phyloP scores from a whole-genome alignment of 371 early-diverging fungal species.

The Chytridium lagenaria region DNA sequence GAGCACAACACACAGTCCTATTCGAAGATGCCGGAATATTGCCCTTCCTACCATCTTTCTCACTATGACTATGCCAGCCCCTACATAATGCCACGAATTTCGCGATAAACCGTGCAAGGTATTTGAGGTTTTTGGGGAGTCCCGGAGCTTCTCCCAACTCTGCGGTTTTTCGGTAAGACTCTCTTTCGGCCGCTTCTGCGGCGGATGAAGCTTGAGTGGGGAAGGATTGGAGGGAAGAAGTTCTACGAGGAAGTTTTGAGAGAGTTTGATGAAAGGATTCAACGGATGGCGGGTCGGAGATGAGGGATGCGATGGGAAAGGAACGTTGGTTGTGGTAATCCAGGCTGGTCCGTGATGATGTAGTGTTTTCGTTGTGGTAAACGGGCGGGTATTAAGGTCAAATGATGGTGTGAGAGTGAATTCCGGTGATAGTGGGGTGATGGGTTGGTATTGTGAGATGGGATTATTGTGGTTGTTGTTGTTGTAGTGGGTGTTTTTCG shows the following conservation, averaged over 20 bases:
- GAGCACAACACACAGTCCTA: neutral
- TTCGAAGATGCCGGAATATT: neutral
- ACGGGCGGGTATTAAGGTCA: neutral
- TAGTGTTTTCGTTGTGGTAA: no score
- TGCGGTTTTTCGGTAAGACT: neutral
- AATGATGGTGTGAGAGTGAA: neutral
- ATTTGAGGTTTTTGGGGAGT: constrained; percentile 7
- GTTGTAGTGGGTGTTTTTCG: neutral
- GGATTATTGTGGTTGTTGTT: neutral
- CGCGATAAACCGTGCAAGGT: constrained; percentile 24
- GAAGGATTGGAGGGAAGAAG: neutral
- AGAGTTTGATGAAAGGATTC: neutral
- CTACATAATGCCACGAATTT: constrained; percentile 3
- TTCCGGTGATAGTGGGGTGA: neutral
- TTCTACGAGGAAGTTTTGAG: no score
- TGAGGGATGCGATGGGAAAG: neutral
- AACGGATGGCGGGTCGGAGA: neutral
- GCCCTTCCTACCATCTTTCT: no score
- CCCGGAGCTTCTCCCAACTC: constrained; percentile 11
- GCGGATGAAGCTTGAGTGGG: neutral
- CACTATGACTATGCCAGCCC: neutral
- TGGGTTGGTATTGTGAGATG: neutral
- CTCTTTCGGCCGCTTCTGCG: neutral
- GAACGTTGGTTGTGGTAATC: neutral
- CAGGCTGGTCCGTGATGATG: neutral